Percentiles rank a stretch among this genome's conserved stretches.
Evolutionary conservation across 1,284 basidiomycete species (phyloP).

Genomic region (Ustilago lituana): DNA sequence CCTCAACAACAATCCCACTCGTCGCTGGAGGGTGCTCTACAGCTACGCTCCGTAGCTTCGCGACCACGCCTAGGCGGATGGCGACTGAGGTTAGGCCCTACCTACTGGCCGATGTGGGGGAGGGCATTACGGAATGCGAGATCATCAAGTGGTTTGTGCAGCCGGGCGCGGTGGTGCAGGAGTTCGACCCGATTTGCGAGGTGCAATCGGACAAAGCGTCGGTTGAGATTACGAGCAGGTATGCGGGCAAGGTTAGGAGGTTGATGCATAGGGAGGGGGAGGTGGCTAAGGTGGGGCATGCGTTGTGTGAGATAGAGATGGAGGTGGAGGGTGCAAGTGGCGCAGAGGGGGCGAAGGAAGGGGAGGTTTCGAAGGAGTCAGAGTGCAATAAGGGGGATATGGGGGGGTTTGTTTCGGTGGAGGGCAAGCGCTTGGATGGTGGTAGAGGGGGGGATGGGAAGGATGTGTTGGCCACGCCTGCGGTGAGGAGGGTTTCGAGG

Average conservation of each 20-base stretch:
- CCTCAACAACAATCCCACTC: conserved; percentile 14
- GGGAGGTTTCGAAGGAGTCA: conserved; percentile 1
- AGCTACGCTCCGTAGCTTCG: conserved; percentile 32
- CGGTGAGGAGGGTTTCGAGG: conserved; percentile 80
- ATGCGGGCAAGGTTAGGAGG: conserved; percentile 78
- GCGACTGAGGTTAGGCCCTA: conserved; percentile 70
- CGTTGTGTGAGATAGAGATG: conserved; percentile 83
- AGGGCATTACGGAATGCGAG: conserved; percentile 73
- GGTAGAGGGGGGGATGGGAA: conserved; percentile 7
- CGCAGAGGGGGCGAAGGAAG: conserved; percentile 1
- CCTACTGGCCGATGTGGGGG: conserved; percentile 93
- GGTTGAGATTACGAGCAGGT: conserved; percentile 91
- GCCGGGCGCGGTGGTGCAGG: conserved; percentile 73
- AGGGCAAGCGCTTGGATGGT: conserved; percentile 23
- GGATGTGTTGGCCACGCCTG: conserved; percentile 74
- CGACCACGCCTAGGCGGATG: conserved; percentile 28
- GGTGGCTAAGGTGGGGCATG: conserved; percentile 84
- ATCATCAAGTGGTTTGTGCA: conserved; percentile 71
- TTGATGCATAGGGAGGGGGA: conserved; percentile 83
- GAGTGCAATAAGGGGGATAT: conserved; percentile 27
- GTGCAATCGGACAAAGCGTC: conserved; percentile 94
- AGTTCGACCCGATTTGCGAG: conserved; percentile 89
- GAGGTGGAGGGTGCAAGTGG: conserved; percentile 71
- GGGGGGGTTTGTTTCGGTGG: conserved; percentile 37
- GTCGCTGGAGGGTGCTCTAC: conserved; percentile 21